Evolutionary conservation across 2,329 filamentous ascomycete genomes (phyloP).

Genomic region (Pestalotiopsis sp.): DNA sequence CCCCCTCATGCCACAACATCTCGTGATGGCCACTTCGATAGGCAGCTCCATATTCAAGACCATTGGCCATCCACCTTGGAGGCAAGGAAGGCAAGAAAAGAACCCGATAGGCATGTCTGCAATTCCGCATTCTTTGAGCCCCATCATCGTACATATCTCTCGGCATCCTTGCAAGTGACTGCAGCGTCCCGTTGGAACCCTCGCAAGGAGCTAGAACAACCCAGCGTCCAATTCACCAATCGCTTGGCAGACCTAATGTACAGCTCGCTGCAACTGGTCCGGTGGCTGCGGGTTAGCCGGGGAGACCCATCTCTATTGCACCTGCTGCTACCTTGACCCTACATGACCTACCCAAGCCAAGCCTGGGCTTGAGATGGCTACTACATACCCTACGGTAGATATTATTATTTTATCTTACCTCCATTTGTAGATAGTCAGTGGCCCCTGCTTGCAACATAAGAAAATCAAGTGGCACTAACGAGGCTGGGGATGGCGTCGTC

Average conservation of each 20-base stretch:
- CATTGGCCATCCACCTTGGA: neutral
- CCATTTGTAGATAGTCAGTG: neutral
- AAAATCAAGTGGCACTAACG: constrained; percentile 11
- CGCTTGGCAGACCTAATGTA: neutral
- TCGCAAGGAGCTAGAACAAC: constrained; percentile 3
- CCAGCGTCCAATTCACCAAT: constrained; percentile 1
- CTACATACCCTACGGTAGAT: too few relatives aligned
- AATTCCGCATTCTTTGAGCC: neutral
- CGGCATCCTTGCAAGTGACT: neutral
- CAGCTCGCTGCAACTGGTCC: constrained; percentile 6
- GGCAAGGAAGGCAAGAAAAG: neutral
- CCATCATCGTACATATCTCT: neutral
- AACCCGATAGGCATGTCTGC: constrained; percentile 1
- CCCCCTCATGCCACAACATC: neutral
- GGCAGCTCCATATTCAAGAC: neutral
- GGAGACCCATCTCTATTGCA: neutral
- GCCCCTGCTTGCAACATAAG: neutral
- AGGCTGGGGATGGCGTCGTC: constrained; percentile 12
- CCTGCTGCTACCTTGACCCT: neutral
- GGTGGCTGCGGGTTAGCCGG: constrained; percentile 11
- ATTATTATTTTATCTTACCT: too few relatives aligned
- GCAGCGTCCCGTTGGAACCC: constrained; percentile 1
- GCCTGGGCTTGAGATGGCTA: neutral
- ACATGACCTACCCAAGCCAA: neutral
- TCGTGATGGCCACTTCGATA: constrained; percentile 1